Evolutionary conservation across 2,329 filamentous ascomycete species (phyloP).

Genomic region (Trichoderma afroharzianum): DNA sequence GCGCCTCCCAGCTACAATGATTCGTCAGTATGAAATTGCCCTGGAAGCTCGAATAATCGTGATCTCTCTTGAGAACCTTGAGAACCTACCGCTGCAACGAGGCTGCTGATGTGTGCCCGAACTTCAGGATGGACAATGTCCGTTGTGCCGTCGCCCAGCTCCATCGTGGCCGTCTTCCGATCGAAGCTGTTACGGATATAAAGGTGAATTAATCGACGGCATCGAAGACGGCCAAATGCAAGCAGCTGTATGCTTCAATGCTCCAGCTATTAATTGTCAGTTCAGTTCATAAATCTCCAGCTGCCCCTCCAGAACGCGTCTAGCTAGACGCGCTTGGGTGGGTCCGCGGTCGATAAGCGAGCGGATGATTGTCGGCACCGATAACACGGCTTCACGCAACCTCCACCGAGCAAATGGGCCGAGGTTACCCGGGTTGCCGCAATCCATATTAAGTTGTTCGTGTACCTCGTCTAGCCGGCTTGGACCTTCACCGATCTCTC

Average conservation of each 20-base stretch:
- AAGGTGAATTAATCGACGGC: neutral
- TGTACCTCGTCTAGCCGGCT: slow-evolving; percentile 8
- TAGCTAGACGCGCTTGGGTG: slow-evolving; percentile 22
- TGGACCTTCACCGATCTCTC: neutral
- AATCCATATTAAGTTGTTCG: slow-evolving; percentile 7
- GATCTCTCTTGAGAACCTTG: slow-evolving; percentile 42
- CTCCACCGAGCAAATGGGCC: slow-evolving; percentile 30
- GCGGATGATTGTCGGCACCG: slow-evolving; percentile 19
- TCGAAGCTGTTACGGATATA: slow-evolving; percentile 3
- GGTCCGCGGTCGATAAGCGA: slow-evolving; percentile 19
- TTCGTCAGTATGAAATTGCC: slow-evolving; percentile 20
- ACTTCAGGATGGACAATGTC: slow-evolving; percentile 85
- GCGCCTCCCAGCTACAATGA: slow-evolving; percentile 71
- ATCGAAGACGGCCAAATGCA: neutral
- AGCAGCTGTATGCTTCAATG: neutral
- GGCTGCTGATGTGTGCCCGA: slow-evolving; percentile 86
- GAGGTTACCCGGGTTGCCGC: slow-evolving; percentile 40
- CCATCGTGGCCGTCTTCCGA: slow-evolving; percentile 41
- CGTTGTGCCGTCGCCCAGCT: slow-evolving; percentile 46
- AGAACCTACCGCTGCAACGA: slow-evolving; percentile 79
- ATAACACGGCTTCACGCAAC: slow-evolving; percentile 2
- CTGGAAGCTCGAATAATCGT: neutral
- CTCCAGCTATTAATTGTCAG: neutral
- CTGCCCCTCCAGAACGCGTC: slow-evolving; percentile 22
- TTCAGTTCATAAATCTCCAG: neutral